phyloP scores from a whole-genome alignment of 2,329 filamentous ascomycete genomes.

The Dactylellina haptotyla region DNA sequence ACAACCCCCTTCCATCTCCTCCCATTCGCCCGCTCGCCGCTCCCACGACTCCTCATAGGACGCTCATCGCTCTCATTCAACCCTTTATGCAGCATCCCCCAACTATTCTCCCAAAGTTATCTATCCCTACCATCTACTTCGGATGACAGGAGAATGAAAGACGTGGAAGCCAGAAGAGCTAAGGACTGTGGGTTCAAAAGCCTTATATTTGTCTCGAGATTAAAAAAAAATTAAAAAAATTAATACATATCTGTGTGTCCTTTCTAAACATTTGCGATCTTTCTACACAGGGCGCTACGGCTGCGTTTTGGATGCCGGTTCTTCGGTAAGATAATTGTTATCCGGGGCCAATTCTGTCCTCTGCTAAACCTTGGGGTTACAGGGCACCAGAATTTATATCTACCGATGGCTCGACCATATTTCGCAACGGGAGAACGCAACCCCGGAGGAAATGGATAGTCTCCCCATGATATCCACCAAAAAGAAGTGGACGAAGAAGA shows the following conservation, averaged over 20 bases:
- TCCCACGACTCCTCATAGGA: background rate
- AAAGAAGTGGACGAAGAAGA: slow-evolving; percentile 91
- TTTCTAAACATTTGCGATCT: background rate
- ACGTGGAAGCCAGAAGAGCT: slow-evolving; percentile 10
- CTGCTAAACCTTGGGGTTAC: background rate
- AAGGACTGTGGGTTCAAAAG: slow-evolving; percentile 22
- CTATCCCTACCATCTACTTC: too few species aligned
- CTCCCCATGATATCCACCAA: slow-evolving; percentile 85
- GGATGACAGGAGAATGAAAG: slow-evolving; percentile 16
- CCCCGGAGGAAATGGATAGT: slow-evolving; percentile 70
- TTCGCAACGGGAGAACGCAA: slow-evolving; percentile 72
- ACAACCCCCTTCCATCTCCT: background rate
- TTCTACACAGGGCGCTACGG: slow-evolving; percentile 70
- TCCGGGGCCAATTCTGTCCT: slow-evolving; percentile 13
- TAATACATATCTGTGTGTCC: too few species aligned
- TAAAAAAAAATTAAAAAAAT: too few species aligned
- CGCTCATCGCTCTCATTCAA: too few species aligned
- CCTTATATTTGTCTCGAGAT: background rate
- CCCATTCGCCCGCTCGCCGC: background rate
- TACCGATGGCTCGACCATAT: slow-evolving; percentile 90
- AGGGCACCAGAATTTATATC: slow-evolving; percentile 88
- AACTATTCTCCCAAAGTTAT: too few species aligned
- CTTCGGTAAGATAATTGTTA: slow-evolving; percentile 70
- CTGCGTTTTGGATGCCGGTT: slow-evolving; percentile 96
- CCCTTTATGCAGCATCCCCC: too few species aligned